Base-by-base conservation (phyloP, 2,329 filamentous ascomycete species). In the Pseudogymnoascus sp. region DNA sequence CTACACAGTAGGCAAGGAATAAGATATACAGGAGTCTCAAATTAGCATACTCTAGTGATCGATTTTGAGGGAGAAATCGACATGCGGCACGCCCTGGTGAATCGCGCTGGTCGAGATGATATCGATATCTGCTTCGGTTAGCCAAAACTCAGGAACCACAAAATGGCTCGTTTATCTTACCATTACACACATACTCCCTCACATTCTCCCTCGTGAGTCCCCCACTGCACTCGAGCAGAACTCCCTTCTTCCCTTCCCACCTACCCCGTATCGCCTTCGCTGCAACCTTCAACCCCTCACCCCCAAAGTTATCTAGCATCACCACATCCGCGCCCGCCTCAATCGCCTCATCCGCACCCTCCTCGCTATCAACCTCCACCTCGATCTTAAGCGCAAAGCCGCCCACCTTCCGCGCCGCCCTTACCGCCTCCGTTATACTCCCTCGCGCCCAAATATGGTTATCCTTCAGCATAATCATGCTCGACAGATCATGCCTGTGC, bases 391-490 rank as follows among this genome's bases (percentile, higher is more conserved):
- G 82, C 43, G 90, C 86, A 77, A 98, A 99, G 0, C 95, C 95
- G 7, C 87, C 93, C 0, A 89, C 91, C 10, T 87, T 82, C 75
- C 91, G 91, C 23, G 95, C 95, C 1, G 93, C 91, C 43, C 80
- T 80, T 23, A 99, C 93, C 5, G 95, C 95, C 21, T 90, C 86
- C 1, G 89, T 87, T 75, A 99, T 98, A 73, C 89, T 90, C 25
- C 89, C 89, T 63, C 90, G 88, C 67, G 91, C 92, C 89, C 93
- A 97, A 64, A 99, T 89, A 77, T 99, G 95, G 77, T 99, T 99
- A 78, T 99, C 95, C 80, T 99, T 99, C 68, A 99, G 83, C 95
- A 99, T 99, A 64, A 93, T 93, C 95, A 99, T 98, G 68, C 88
- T 85, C 75, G 87, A 90, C 64, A 99, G 81, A 75, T 99, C 95